Conservation (phyloP, 192 early-diverging fungal species). For the Ramicandelaber brevisporus region DNA sequence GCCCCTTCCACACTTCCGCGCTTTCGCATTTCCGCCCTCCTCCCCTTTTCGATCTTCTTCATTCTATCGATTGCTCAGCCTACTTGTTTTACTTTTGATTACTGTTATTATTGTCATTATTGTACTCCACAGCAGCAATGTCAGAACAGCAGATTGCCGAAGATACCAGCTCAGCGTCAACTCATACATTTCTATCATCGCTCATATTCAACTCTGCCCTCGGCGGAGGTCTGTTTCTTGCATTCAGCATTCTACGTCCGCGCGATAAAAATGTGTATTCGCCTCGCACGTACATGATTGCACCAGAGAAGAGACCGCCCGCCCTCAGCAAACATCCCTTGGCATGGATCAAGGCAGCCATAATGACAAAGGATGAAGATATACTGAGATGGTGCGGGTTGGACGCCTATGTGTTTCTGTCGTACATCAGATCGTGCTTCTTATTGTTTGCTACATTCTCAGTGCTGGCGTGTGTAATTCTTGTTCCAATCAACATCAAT, state of each 20-base stretch:
- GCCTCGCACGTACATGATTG: conserved; percentile 36
- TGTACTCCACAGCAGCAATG: neutral
- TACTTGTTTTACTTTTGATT: neutral
- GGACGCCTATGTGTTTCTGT: conserved; percentile 58
- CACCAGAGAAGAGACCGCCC: conserved; percentile 22
- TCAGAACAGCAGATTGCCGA: neutral
- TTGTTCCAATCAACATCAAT: conserved; percentile 48
- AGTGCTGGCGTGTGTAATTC: conserved; percentile 21
- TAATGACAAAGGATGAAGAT: conserved; percentile 21
- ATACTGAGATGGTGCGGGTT: conserved; percentile 29
- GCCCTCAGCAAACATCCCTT: conserved; percentile 21
- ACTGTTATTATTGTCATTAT: neutral
- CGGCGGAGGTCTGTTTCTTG: conserved; percentile 18
- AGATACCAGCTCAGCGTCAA: conserved; percentile 1
- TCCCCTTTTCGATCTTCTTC: too few species aligned
- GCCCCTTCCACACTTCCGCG: too few species aligned
- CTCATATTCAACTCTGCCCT: conserved; percentile 35
- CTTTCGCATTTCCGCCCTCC: too few species aligned
- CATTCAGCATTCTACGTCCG: conserved; percentile 38
- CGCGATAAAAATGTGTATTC: conserved; percentile 38
- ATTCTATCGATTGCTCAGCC: too few species aligned
- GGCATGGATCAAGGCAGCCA: conserved; percentile 26
- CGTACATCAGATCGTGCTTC: conserved; percentile 36
- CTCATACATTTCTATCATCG: conserved; percentile 36
- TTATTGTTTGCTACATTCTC: conserved; percentile 30